Evolutionary conservation across 768 basidiomycete genomes (phyloP).

Genomic region (Boletus edulis): DNA sequence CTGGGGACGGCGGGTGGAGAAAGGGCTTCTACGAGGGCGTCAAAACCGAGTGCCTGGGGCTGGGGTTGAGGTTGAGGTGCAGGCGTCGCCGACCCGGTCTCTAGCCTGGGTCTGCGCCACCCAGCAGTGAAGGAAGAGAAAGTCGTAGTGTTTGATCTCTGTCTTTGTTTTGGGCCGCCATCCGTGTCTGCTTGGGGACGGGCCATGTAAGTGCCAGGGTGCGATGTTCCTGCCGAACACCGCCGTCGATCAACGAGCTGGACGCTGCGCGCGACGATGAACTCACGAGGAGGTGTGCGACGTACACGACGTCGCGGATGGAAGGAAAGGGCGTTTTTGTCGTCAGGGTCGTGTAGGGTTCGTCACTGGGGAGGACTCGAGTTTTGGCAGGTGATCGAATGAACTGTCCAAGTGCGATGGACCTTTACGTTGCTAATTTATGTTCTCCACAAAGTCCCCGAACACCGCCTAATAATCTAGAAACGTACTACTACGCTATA

Average conservation of each 20-base stretch:
- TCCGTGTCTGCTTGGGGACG: constrained; percentile 32
- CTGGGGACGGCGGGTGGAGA: constrained; percentile 63
- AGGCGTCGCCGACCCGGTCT: constrained; percentile 26
- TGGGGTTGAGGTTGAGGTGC: constrained; percentile 31
- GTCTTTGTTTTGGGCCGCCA: constrained; percentile 31
- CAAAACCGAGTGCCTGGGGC: constrained; percentile 32
- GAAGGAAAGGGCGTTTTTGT: not conserved
- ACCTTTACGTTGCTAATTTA: constrained; percentile 22
- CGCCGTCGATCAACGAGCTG: not conserved
- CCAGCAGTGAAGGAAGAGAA: constrained; percentile 36
- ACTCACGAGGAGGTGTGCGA: constrained; percentile 12
- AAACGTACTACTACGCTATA: not conserved
- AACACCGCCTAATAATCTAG: constrained; percentile 16
- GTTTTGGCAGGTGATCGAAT: not conserved
- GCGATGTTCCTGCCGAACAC: constrained; percentile 11
- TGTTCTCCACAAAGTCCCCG: constrained; percentile 15
- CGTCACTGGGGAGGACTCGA: constrained; percentile 1
- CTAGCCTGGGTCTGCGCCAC: constrained; percentile 38
- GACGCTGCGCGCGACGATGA: not conserved
- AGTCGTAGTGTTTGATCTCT: constrained; percentile 42
- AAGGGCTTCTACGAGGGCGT: constrained; percentile 45
- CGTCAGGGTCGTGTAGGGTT: constrained; percentile 18
- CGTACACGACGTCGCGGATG: constrained; percentile 10
- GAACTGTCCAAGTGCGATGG: not conserved
- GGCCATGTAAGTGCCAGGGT: constrained; percentile 25